These are phyloP conservation scores for Tubosaeta brunneosetosa DNA, from an alignment of 768 basidiomycete species.

Conservation along the genomic window DNA sequence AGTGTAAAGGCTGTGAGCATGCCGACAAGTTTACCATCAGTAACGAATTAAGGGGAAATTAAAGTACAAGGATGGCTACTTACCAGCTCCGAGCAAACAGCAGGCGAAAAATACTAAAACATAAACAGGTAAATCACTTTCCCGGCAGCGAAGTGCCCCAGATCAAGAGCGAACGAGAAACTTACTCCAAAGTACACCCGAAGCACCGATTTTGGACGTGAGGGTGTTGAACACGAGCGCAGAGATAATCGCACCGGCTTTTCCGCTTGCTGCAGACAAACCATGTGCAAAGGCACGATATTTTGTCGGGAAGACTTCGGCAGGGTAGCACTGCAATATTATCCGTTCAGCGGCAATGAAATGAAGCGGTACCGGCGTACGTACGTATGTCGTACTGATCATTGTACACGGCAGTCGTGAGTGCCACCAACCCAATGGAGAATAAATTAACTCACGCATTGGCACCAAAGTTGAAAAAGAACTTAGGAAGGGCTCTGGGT, in stretches of 20 bases:
- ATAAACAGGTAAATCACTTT: not conserved
- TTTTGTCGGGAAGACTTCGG: slow-evolving; percentile 76
- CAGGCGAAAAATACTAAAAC: slow-evolving; percentile 61
- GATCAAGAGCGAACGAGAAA: slow-evolving; percentile 12
- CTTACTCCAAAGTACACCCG: slow-evolving; percentile 68
- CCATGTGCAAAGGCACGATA: slow-evolving; percentile 74
- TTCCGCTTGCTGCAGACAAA: slow-evolving; percentile 67
- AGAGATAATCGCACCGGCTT: slow-evolving; percentile 72
- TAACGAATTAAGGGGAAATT: not conserved
- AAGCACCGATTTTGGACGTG: slow-evolving; percentile 56
- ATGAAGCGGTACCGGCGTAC: slow-evolving; percentile 3
- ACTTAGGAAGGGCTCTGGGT: slow-evolving; percentile 35
- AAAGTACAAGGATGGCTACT: slow-evolving; percentile 5
- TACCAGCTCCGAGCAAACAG: slow-evolving; percentile 52
- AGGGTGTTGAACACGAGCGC: slow-evolving; percentile 69
- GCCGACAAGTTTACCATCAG: not conserved
- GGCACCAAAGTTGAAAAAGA: slow-evolving; percentile 82
- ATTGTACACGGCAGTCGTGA: not conserved
- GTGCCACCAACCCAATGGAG: not conserved
- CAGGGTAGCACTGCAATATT: slow-evolving; percentile 56
- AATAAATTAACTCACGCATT: slow-evolving; percentile 44
- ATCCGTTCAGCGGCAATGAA: not conserved
- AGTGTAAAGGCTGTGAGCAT: slow-evolving; percentile 33
- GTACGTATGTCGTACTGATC: slow-evolving; percentile 49
- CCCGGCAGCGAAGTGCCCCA: not conserved